Evolutionary conservation across 768 basidiomycete species (phyloP).

Genomic region (Macrolepiota albuminosa): DNA sequence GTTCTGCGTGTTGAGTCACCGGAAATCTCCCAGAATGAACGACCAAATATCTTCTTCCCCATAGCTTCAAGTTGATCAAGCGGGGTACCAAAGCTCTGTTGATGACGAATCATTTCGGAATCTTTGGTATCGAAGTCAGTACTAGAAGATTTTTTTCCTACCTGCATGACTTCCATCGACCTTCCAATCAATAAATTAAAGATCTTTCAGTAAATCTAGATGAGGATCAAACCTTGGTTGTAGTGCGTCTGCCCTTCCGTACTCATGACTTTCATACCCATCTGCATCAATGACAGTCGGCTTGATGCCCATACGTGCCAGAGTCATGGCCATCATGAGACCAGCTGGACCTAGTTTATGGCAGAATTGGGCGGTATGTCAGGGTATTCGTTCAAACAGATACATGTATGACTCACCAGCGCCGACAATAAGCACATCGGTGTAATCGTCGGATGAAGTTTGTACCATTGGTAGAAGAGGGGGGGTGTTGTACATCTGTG

Average conservation of each 20-base stretch:
- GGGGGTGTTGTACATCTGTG: neutral
- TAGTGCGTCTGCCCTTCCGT: slow-evolving; percentile 14
- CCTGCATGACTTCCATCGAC: slow-evolving; percentile 15
- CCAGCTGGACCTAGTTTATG: slow-evolving; percentile 9
- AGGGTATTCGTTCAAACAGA: neutral
- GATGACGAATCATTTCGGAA: neutral
- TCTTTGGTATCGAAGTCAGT: neutral
- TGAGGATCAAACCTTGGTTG: slow-evolving; percentile 8
- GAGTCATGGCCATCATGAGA: slow-evolving; percentile 14
- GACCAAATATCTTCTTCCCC: slow-evolving; percentile 14
- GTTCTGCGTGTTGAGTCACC: slow-evolving; percentile 10
- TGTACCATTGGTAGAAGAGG: slow-evolving; percentile 8
- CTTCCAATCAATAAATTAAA: neutral
- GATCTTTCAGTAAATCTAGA: neutral
- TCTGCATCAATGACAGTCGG: slow-evolving; percentile 12
- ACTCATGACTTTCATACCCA: slow-evolving; percentile 13
- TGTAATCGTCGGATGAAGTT: slow-evolving; percentile 6
- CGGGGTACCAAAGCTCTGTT: slow-evolving; percentile 10
- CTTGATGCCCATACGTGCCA: slow-evolving; percentile 12
- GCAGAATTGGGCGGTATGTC: neutral
- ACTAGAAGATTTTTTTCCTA: neutral
- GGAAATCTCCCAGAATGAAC: slow-evolving; percentile 15
- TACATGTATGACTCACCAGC: slow-evolving; percentile 6
- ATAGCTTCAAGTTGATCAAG: slow-evolving; percentile 10
- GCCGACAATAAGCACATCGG: slow-evolving; percentile 14